Percentiles rank a stretch among this genome's conserved stretches.
phyloP scores from a whole-genome alignment of 2,329 filamentous ascomycete genomes.

The Ilyonectria sp. region DNA sequence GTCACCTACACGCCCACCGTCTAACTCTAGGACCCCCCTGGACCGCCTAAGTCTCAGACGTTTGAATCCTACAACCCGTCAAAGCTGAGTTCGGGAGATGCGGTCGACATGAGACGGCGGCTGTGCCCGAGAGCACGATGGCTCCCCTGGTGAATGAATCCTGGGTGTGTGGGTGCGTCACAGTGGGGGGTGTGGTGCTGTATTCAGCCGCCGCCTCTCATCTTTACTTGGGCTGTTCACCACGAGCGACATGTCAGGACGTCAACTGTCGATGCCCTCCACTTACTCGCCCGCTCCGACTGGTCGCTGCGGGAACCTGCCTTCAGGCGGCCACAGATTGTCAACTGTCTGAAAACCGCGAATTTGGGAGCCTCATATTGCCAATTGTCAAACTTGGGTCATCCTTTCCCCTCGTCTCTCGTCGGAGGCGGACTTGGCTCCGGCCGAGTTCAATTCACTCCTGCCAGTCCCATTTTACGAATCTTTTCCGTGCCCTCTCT shows the following conservation, averaged over 20 bases:
- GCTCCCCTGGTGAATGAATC: slow-evolving; percentile 1
- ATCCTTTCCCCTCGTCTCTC: slow-evolving; percentile 45
- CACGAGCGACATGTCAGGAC: slow-evolving; percentile 36
- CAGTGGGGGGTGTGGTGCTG: slow-evolving; percentile 22
- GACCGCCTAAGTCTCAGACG: slow-evolving; percentile 5
- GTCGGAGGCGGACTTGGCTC: slow-evolving; percentile 51
- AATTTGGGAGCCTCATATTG: slow-evolving; percentile 37
- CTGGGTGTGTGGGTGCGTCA: slow-evolving; percentile 13
- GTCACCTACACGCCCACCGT: slow-evolving; percentile 14
- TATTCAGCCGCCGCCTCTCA: slow-evolving; percentile 32
- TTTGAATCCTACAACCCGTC: slow-evolving; percentile 19
- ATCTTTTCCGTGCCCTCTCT: slow-evolving; percentile 49
- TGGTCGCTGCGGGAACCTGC: slow-evolving; percentile 29
- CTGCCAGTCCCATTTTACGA: slow-evolving; percentile 49
- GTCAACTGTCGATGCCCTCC: slow-evolving; percentile 44
- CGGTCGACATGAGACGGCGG: slow-evolving; percentile 10
- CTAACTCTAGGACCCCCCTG: slow-evolving; percentile 16
- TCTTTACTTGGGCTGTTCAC: slow-evolving; percentile 36
- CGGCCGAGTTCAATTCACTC: slow-evolving; percentile 49
- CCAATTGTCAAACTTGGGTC: slow-evolving; percentile 41
- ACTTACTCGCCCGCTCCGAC: slow-evolving; percentile 41
- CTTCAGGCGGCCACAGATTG: slow-evolving; percentile 38
- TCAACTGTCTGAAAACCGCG: slow-evolving; percentile 39
- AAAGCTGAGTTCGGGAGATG: slow-evolving; percentile 2
- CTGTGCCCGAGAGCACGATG: slow-evolving; percentile 13